These are phyloP conservation scores for Tilletiopsis washingtonensis DNA, from an alignment of 1,284 basidiomycete genomes.

Conservation along the genomic window DNA sequence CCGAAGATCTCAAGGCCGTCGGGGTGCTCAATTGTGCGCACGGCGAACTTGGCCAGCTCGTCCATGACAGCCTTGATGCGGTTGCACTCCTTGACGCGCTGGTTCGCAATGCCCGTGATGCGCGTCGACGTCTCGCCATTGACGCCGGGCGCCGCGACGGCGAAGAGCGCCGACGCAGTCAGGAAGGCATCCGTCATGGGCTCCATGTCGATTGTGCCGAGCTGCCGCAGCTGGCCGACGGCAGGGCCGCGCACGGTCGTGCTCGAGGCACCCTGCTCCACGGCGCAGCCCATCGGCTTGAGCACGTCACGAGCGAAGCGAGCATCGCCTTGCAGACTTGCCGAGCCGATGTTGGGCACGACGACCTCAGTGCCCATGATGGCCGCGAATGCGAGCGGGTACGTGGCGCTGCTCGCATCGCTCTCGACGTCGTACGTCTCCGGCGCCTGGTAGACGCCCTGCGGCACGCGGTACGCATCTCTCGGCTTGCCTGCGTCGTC, in stretches of 20 bases:
- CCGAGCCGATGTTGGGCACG: conserved; percentile 80
- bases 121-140: conserved; percentile 54
- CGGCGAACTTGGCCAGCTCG: conserved; percentile 88
- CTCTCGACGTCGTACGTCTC: conserved; percentile 77
- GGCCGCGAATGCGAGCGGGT: conserved; percentile 91
- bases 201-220: conserved; percentile 93
- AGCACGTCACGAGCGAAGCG: conserved; percentile 88
- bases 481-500: conserved; percentile 61
- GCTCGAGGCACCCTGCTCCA: conserved; percentile 75
- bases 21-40: conserved; percentile 81
- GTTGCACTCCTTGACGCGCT: conserved; percentile 97
- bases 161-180: conserved; percentile 83
- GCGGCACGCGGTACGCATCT: conserved; percentile 75
- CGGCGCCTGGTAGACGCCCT: conserved; percentile 71
- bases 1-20: conserved; percentile 90
- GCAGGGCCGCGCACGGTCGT: conserved; percentile 91
- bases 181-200: conserved; percentile 99
- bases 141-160: conserved; percentile 54
- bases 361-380: conserved; percentile 92
- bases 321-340: conserved; percentile 90
- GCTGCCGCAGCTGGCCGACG: conserved; percentile 67
- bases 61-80: conserved; percentile 94
- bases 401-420: conserved; percentile 91
- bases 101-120: conserved; percentile 93
- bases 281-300: conserved; percentile 86